phyloP scores from a whole-genome alignment of 1,284 basidiomycete genomes.

The Rhodotorula sp. region DNA sequence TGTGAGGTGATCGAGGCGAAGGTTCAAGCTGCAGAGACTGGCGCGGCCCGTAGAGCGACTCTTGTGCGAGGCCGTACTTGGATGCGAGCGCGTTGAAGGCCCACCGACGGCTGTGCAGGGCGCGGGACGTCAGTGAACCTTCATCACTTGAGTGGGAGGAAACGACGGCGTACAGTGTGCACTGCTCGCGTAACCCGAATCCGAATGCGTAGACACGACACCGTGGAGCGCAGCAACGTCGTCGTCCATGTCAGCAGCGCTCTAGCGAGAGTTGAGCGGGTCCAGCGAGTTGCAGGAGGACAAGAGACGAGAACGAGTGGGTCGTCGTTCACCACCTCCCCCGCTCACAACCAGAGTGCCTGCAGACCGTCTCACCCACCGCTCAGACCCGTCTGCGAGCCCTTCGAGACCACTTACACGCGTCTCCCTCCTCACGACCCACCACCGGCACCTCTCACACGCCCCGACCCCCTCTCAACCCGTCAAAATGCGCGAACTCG shows the following conservation, averaged over 20 bases:
- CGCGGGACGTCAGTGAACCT: neutral
- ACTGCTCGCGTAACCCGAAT: constrained; percentile 13
- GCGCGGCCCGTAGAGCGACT: neutral
- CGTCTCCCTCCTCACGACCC: no score
- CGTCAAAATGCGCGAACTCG: constrained; percentile 9
- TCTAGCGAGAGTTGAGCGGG: neutral
- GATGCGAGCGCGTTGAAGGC: neutral
- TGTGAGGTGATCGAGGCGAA: constrained; percentile 17
- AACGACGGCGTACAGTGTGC: neutral
- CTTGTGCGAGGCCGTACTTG: neutral
- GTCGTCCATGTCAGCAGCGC: neutral
- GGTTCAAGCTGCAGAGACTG: neutral
- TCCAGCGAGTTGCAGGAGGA: neutral
- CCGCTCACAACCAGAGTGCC: neutral
- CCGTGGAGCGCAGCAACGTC: neutral
- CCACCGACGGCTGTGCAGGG: neutral
- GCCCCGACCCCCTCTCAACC: neutral
- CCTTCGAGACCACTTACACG: no score
- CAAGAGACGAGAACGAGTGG: neutral
- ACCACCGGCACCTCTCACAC: no score
- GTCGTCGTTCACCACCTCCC: neutral
- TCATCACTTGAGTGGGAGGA: neutral
- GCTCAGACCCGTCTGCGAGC: no score
- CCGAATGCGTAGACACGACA: neutral
- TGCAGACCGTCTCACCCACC: no score